A percentile compares a stretch with the other conserved stretches of the same genome.
Conservation (phyloP, 768 basidiomycete genomes). For the Mycena epipterygia region DNA sequence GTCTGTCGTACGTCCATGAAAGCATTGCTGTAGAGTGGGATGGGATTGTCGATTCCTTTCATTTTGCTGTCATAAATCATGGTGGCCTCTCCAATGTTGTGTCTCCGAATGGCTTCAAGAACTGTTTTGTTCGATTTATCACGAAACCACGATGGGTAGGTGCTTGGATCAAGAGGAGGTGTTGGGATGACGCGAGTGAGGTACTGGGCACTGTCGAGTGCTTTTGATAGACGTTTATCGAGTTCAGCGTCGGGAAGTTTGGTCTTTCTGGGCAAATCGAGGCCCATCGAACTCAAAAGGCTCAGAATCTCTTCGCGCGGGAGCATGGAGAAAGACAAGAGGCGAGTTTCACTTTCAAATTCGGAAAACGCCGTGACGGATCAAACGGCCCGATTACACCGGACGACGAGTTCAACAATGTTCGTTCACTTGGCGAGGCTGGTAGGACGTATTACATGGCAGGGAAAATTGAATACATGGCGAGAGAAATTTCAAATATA, state of each 20-base stretch:
- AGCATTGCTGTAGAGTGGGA: constrained; percentile 18
- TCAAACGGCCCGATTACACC: too few relatives aligned
- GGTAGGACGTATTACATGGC: too few relatives aligned
- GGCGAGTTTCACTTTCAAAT: neutral
- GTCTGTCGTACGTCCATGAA: constrained; percentile 28
- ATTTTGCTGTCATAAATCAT: neutral
- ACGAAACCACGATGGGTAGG: constrained; percentile 9
- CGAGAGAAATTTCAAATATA: constrained; percentile 69
- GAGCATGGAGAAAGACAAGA: neutral
- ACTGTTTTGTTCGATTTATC: constrained; percentile 20
- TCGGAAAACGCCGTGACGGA: too few relatives aligned
- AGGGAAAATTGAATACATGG: too few relatives aligned
- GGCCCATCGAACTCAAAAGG: constrained; percentile 16
- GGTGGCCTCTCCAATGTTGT: constrained; percentile 23
- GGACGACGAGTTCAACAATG: too few relatives aligned
- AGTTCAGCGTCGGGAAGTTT: constrained; percentile 33
- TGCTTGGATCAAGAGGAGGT: constrained; percentile 15
- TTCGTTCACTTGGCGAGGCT: too few relatives aligned
- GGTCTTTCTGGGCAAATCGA: constrained; percentile 19
- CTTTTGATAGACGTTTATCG: constrained; percentile 29
- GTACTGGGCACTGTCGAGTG: constrained; percentile 28
- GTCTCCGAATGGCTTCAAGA: constrained; percentile 20
- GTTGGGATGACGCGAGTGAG: constrained; percentile 23
- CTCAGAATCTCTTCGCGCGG: constrained; percentile 5
- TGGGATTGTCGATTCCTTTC: constrained; percentile 16